These are phyloP conservation scores for Calonectria hongkongensis DNA, from an alignment of 2,329 filamentous ascomycete species.

Conservation along the genomic window DNA sequence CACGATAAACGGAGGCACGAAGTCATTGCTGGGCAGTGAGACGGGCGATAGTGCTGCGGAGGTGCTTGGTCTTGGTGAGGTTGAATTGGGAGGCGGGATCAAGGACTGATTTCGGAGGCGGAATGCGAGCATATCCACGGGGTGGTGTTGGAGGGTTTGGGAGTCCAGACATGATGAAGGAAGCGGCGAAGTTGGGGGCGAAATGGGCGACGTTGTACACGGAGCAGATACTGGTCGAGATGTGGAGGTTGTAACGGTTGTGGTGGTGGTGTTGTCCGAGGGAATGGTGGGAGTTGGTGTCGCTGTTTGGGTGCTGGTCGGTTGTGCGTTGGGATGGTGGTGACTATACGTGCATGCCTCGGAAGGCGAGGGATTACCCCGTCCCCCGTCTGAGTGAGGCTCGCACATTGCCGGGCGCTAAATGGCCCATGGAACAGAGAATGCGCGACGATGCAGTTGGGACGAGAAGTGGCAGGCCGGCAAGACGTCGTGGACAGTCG, in stretches of 20 bases:
- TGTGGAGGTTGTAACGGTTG: constrained; percentile 24
- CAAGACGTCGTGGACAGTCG: not conserved
- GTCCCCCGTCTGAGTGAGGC: constrained; percentile 48
- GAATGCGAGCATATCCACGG: constrained; percentile 49
- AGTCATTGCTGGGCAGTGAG: constrained; percentile 46
- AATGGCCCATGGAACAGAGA: constrained; percentile 49
- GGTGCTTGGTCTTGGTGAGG: not conserved
- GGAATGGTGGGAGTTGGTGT: not conserved
- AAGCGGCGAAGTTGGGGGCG: constrained; percentile 47
- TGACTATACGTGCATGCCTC: constrained; percentile 34
- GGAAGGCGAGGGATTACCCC: constrained; percentile 43
- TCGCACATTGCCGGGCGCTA: constrained; percentile 49
- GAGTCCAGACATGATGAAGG: constrained; percentile 24
- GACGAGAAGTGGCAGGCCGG: not conserved
- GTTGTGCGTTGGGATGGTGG: constrained; percentile 19
- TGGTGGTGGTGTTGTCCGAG: not conserved
- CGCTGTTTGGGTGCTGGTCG: not conserved
- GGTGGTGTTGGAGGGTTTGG: constrained; percentile 38
- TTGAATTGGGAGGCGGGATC: constrained; percentile 32
- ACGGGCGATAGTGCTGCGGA: constrained; percentile 44
- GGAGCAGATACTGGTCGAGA: constrained; percentile 25
- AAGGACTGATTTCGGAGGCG: constrained; percentile 51
- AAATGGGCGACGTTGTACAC: constrained; percentile 41
- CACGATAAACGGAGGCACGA: constrained; percentile 28
- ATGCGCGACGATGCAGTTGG: not conserved